phyloP scores from a whole-genome alignment of 2,329 filamentous ascomycete species.

The Falciphora oryzae region DNA sequence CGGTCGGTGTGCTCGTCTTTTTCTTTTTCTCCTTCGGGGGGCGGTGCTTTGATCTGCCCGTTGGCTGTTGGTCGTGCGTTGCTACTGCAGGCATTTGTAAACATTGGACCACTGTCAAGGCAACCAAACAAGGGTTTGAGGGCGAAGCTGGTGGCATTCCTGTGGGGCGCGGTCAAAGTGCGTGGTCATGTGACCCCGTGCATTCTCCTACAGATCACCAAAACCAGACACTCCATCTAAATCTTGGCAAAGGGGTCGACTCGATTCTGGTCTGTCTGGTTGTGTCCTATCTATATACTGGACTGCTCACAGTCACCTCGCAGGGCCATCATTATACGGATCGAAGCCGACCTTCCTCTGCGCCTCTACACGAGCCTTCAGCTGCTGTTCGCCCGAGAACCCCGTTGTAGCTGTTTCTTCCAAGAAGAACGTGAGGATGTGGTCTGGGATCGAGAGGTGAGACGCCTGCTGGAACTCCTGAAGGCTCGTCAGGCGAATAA shows the following conservation, averaged over 20 bases:
- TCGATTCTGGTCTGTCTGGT: not conserved
- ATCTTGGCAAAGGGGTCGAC: not conserved
- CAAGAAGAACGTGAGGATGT: slow-evolving; percentile 84
- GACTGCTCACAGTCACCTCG: slow-evolving; percentile 12
- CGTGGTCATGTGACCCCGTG: not conserved
- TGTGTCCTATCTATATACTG: not conserved
- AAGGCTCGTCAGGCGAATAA: slow-evolving; percentile 77
- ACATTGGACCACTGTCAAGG: not conserved
- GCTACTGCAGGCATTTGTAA: not conserved
- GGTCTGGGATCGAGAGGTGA: slow-evolving; percentile 84
- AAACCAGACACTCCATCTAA: too few relatives aligned
- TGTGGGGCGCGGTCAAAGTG: not conserved
- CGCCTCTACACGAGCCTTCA: slow-evolving; percentile 39
- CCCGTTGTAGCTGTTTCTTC: slow-evolving; percentile 52
- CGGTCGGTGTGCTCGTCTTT: not conserved
- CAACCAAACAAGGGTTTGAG: not conserved
- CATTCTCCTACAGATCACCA: too few relatives aligned
- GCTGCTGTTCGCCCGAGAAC: slow-evolving; percentile 38
- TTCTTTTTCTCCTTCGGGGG: not conserved
- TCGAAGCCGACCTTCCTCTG: slow-evolving; percentile 49
- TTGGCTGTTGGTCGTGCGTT: not conserved
- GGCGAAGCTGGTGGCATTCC: too few relatives aligned
- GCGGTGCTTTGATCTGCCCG: not conserved
- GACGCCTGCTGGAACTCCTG: slow-evolving; percentile 90
- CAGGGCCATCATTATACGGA: slow-evolving; percentile 43